These are phyloP conservation scores for Stephanocyclus meneghinianus DNA, from an alignment of 352 stramenopile species.

Conservation along the genomic window DNA sequence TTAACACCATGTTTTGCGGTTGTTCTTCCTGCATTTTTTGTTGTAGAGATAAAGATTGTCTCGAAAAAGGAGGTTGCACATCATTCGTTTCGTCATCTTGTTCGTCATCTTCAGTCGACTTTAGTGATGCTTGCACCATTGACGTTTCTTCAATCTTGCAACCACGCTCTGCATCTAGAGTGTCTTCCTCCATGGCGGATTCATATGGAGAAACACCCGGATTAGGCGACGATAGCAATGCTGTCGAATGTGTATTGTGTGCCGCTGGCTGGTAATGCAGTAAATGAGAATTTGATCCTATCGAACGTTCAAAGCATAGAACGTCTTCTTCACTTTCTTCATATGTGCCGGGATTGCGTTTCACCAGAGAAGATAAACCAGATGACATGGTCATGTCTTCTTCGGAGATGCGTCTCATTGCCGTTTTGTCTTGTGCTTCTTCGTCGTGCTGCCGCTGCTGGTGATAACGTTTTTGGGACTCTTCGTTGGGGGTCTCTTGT, in stretches of 20 bases:
- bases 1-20: neutral
- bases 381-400: neutral
- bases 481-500: too few relatives aligned
- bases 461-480: too few relatives aligned
- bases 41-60: neutral
- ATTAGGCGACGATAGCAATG: neutral
- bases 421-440: too few relatives aligned
- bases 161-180: neutral
- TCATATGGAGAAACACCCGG: neutral
- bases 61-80: neutral
- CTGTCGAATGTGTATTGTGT: too few relatives aligned
- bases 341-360: neutral
- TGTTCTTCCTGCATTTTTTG: neutral
- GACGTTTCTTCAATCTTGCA: neutral
- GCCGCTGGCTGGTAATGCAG: too few relatives aligned
- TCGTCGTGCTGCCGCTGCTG: too few relatives aligned
- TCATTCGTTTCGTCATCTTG: neutral
- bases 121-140: neutral
- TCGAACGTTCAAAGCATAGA: neutral
- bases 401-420: too few relatives aligned
- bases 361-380: neutral
- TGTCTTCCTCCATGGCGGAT: neutral
- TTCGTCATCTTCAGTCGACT: neutral
- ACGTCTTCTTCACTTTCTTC: slow-evolving; percentile 4
- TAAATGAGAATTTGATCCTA: neutral